Conservation (phyloP, 75 land plant genomes). For the Pseudotsuga menziesii region DNA sequence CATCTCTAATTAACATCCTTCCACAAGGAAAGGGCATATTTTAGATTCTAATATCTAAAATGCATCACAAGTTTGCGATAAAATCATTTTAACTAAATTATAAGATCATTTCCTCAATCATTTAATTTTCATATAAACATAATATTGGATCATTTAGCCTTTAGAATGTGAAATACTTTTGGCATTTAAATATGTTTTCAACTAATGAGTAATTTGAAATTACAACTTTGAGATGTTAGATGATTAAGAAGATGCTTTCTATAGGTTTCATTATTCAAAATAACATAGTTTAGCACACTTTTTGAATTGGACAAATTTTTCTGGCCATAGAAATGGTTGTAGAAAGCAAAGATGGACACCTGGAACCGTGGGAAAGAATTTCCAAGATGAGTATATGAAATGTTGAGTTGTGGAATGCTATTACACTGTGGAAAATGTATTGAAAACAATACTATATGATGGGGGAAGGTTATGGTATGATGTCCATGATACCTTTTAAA, state of each 20-base stretch:
- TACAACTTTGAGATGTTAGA: not conserved
- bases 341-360: conserved; percentile 64
- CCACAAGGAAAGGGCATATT: not conserved
- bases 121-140: not conserved
- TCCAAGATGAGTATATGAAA: conserved; percentile 81
- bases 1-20: not conserved
- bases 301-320: conserved; percentile 46
- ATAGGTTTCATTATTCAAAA: not conserved
- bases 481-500: not conserved
- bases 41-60: not conserved
- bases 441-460: conserved; percentile 44
- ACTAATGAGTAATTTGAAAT: not conserved
- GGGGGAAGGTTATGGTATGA: conserved; percentile 66
- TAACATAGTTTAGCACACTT: not conserved
- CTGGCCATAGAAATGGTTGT: conserved; percentile 72
- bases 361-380: conserved; percentile 78
- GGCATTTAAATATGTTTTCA: not conserved
- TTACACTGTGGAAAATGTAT: conserved; percentile 32
- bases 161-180: not conserved
- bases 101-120: not conserved
- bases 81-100: not conserved
- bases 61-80: not conserved
- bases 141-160: not conserved
- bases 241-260: not conserved
- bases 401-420: conserved; percentile 81